A percentile compares a stretch with the other conserved stretches of the same genome.
Conservation (phyloP, 257 asterid genomes). For the Misopates orontium region DNA sequence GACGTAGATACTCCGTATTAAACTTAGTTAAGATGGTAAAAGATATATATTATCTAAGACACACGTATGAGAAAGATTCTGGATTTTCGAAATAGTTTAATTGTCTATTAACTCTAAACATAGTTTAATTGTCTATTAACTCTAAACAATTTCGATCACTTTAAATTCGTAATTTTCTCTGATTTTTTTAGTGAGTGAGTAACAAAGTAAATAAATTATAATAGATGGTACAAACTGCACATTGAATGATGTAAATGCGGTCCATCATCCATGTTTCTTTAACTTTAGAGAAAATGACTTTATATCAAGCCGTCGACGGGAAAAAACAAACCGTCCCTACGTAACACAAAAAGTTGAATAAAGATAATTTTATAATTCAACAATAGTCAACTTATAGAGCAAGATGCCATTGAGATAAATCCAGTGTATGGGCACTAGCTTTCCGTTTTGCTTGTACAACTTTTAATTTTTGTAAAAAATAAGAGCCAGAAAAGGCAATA, state of each 20-base stretch:
- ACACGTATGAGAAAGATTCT: too few species aligned
- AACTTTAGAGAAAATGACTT: conserved; percentile 15
- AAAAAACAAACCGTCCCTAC: conserved; percentile 15
- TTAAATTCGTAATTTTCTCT: too few species aligned
- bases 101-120: too few species aligned
- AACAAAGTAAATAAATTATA: background rate
- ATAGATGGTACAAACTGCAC: background rate
- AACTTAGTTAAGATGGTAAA: too few species aligned
- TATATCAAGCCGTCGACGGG: background rate
- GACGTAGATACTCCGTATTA: too few species aligned
- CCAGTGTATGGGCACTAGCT: background rate
- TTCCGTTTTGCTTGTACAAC: background rate
- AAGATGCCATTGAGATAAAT: conserved; percentile 3
- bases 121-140: too few species aligned
- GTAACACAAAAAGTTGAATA: background rate
- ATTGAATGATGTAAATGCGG: background rate
- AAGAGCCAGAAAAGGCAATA: background rate
- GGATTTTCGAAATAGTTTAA: too few species aligned
- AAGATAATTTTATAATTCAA: background rate
- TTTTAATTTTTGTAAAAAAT: background rate
- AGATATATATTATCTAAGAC: too few species aligned
- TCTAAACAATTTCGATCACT: too few species aligned
- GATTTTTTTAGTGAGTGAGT: too few species aligned
- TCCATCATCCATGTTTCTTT: conserved; percentile 5
- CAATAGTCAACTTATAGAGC: conserved; percentile 4